These are phyloP conservation scores for sweet orange (Citrus sinensis) DNA, from an alignment of 345 rosid species.

Conservation along the genomic window DVS_A1.0 CM039169.1:30996501-30997000, in stretches of 20 bases:
- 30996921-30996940: neutral
- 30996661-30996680: slow-evolving; percentile 44
- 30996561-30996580: slow-evolving; percentile 66
- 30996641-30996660: slow-evolving; percentile 40
- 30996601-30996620: slow-evolving; percentile 74
- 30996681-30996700: slow-evolving; percentile 64
- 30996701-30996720: slow-evolving; percentile 78
- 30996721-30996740: slow-evolving; percentile 58
- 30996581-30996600: slow-evolving; percentile 69
- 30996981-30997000: neutral
- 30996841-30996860: neutral
- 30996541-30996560: slow-evolving; percentile 52
- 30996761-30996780: too few species aligned
- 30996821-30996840: neutral
- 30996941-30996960: neutral
- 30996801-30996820: neutral
- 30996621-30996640: slow-evolving; percentile 64
- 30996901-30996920: slow-evolving; percentile 3
- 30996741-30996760: too few species aligned
- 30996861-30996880: neutral
- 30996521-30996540: slow-evolving; percentile 19
- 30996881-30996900: neutral
- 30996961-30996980: neutral
- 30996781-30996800: neutral
- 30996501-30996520: slow-evolving; percentile 12